Conservation (phyloP, 208 protist species). For the Phytomonas francai region DNA sequence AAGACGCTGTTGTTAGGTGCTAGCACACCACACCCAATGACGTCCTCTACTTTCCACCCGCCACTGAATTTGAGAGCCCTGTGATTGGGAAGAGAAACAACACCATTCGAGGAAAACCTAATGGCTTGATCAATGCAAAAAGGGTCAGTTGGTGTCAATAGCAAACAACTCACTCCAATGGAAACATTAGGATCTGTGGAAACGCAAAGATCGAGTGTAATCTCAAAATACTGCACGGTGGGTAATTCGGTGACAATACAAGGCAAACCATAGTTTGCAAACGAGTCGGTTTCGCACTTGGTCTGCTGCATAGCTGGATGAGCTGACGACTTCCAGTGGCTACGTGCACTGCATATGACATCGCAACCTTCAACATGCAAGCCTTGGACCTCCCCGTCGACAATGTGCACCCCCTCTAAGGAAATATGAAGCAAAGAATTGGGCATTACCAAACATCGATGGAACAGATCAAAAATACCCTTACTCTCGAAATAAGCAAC, state of each 20-base stretch:
- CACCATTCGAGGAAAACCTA: constrained; percentile 48
- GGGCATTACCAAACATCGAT: constrained; percentile 59
- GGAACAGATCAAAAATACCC: constrained; percentile 60
- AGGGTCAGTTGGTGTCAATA: constrained; percentile 30
- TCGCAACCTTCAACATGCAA: constrained; percentile 70
- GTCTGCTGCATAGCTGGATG: not conserved
- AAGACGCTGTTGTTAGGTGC: constrained; percentile 72
- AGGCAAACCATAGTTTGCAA: constrained; percentile 56
- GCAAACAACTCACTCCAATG: constrained; percentile 54
- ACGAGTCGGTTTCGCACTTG: constrained; percentile 37
- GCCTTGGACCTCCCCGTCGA: constrained; percentile 76
- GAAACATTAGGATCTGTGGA: constrained; percentile 30
- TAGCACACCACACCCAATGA: constrained; percentile 81
- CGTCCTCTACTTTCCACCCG: constrained; percentile 64
- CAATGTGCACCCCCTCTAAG: constrained; percentile 52
- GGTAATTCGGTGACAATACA: constrained; percentile 66
- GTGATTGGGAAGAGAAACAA: constrained; percentile 21
- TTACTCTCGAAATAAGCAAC: constrained; percentile 32
- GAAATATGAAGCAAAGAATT: constrained; percentile 71
- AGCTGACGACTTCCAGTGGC: constrained; percentile 51
- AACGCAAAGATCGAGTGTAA: constrained; percentile 61
- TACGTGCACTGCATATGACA: constrained; percentile 62
- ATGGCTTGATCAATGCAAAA: constrained; percentile 32
- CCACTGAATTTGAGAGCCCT: constrained; percentile 28
- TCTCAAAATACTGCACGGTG: constrained; percentile 82